Evolutionary conservation across 2,329 filamentous ascomycete genomes (phyloP).

Genomic region (Pseudonectria buxi): DNA sequence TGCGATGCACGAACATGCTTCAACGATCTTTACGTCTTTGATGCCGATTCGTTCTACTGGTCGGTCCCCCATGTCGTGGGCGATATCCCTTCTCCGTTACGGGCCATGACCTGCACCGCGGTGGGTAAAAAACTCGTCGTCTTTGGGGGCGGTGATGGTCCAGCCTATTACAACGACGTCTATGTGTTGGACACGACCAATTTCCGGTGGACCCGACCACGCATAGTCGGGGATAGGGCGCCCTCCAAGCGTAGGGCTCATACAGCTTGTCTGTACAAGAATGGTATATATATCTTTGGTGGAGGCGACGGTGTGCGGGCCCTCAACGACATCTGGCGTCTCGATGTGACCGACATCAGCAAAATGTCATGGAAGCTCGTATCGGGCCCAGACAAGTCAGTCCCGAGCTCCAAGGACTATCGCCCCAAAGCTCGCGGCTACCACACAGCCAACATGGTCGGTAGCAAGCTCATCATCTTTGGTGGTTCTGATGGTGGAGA

Average conservation of each 20-base stretch:
- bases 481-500: constrained; percentile 64
- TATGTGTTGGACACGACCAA: constrained; percentile 66
- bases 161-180: constrained; percentile 65
- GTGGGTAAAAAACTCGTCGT: constrained; percentile 65
- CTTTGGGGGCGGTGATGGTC: constrained; percentile 64
- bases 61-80: constrained; percentile 58
- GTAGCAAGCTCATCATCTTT: constrained; percentile 64
- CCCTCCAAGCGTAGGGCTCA: constrained; percentile 60
- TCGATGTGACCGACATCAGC: constrained; percentile 58
- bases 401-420: constrained; percentile 27
- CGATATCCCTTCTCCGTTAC: constrained; percentile 56
- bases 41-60: constrained; percentile 66
- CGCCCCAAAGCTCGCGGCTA: constrained; percentile 61
- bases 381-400: constrained; percentile 38
- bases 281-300: constrained; percentile 65
- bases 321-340: constrained; percentile 65
- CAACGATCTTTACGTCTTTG: constrained; percentile 62
- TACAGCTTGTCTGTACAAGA: constrained; percentile 65
- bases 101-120: constrained; percentile 66
- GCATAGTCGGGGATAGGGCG: constrained; percentile 49
- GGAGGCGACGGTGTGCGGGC: constrained; percentile 64
- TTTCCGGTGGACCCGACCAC: constrained; percentile 59
- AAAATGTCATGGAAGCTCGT: constrained; percentile 66
- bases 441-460: constrained; percentile 68
- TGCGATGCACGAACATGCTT: constrained; percentile 62